Conservation (phyloP, 2,329 filamentous ascomycete genomes). For the Pestalotiopsis sp. region DNA sequence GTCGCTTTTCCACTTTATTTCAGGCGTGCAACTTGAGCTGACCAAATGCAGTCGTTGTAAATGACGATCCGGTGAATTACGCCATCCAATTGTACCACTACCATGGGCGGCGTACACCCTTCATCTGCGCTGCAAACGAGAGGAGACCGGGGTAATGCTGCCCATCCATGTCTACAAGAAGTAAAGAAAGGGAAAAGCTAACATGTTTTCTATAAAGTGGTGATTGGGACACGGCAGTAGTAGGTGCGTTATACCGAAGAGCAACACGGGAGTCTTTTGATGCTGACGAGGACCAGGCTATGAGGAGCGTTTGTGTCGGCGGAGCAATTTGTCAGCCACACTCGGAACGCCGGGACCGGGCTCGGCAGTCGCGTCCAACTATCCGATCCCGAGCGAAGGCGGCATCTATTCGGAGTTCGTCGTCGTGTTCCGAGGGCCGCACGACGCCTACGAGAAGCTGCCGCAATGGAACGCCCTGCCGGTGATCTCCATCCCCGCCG, state of each 20-base stretch:
- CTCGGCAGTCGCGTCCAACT: constrained; percentile 53
- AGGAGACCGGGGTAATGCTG: constrained; percentile 61
- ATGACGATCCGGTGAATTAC: constrained; percentile 61
- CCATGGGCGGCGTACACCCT: constrained; percentile 53
- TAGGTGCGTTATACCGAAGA: constrained; percentile 31
- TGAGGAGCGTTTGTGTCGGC: constrained; percentile 73
- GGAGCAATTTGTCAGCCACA: constrained; percentile 73
- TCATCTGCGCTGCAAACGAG: constrained; percentile 77
- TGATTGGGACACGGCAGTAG: constrained; percentile 72
- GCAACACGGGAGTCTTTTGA: no score
- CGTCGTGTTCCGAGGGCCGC: constrained; percentile 73
- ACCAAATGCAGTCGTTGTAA: constrained; percentile 45
- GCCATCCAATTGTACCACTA: constrained; percentile 61
- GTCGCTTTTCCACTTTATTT: background rate
- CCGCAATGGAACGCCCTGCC: constrained; percentile 62
- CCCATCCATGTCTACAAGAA: background rate
- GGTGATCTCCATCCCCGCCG: constrained; percentile 74
- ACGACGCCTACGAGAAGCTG: constrained; percentile 64
- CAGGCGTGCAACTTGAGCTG: constrained; percentile 7
- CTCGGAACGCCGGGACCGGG: constrained; percentile 62
- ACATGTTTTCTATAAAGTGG: constrained; percentile 39
- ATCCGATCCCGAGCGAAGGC: constrained; percentile 71
- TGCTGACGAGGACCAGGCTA: constrained; percentile 55
- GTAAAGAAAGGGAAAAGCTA: background rate
- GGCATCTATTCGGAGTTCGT: constrained; percentile 73